These are phyloP conservation scores for Tagetes patula DNA, from an alignment of 129 eudicot genomes.

Conservation along the genomic window DNA sequence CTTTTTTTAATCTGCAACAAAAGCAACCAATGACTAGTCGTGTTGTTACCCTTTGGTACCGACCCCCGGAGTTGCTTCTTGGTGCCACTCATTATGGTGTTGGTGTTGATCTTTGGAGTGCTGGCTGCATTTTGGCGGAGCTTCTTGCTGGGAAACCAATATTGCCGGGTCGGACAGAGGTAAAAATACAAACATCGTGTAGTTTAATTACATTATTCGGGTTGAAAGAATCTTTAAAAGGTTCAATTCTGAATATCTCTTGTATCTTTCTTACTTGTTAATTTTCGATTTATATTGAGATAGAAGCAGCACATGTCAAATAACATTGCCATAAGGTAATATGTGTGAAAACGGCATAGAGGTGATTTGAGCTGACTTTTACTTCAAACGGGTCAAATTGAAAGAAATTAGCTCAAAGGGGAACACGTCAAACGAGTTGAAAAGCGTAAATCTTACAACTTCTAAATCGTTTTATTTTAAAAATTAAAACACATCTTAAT, in stretches of 20 bases:
- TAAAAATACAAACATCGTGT: not conserved
- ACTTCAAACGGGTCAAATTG: not conserved
- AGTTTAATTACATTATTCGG: not conserved
- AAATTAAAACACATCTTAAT: not conserved
- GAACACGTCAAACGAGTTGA: not conserved
- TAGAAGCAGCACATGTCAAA: constrained; percentile 3
- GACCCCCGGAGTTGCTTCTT: constrained; percentile 45
- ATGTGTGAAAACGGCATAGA: not conserved
- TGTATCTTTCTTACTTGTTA: not conserved
- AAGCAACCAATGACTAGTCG: constrained; percentile 57
- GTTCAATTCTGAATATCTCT: not conserved
- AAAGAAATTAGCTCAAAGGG: not conserved
- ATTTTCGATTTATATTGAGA: not conserved
- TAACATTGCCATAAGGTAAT: not conserved
- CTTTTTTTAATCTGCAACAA: constrained; percentile 43
- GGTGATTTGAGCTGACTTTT: not conserved
- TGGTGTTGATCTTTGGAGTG: constrained; percentile 46
- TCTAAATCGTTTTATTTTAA: not conserved
- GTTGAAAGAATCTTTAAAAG: not conserved
- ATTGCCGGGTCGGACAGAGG: constrained; percentile 46
- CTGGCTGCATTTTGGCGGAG: constrained; percentile 50
- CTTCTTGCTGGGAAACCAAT: constrained; percentile 44
- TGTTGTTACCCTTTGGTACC: constrained; percentile 51
- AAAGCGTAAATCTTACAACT: not conserved
- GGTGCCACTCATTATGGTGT: constrained; percentile 41